Conservation (phyloP, 108 stramenopile genomes). For the Nitzschia sp. region DNA sequence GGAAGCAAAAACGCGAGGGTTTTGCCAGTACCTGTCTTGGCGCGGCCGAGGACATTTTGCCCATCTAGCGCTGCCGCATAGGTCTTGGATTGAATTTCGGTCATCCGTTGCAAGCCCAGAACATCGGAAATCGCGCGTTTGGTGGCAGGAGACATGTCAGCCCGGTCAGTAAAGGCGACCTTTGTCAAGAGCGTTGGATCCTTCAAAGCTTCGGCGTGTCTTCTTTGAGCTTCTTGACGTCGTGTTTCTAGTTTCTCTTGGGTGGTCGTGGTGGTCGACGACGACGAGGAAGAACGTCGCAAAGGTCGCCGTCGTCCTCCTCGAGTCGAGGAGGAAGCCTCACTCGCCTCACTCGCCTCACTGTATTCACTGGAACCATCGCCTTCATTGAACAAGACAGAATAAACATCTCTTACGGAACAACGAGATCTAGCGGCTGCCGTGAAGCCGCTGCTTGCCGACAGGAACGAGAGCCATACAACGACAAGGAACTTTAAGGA, state of each 20-base stretch:
- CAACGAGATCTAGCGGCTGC: too few relatives aligned
- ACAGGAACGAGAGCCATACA: too few relatives aligned
- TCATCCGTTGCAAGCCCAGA: slow-evolving; percentile 67
- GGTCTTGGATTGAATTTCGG: slow-evolving; percentile 81
- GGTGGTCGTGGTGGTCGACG: too few relatives aligned
- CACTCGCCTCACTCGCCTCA: neutral
- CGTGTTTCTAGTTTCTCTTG: neutral
- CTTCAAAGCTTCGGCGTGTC: slow-evolving; percentile 62
- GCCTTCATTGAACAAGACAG: too few relatives aligned
- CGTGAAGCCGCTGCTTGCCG: too few relatives aligned
- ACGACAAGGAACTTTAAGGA: too few relatives aligned
- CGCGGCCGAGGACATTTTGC: slow-evolving; percentile 80
- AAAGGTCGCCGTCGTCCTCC: slow-evolving; percentile 4
- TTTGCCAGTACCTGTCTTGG: slow-evolving; percentile 87
- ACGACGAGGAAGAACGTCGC: neutral
- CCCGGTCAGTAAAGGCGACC: slow-evolving; percentile 47
- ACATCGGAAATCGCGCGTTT: slow-evolving; percentile 36
- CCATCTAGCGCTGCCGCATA: slow-evolving; percentile 61
- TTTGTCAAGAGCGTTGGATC: slow-evolving; percentile 71
- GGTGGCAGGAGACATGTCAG: slow-evolving; percentile 36
- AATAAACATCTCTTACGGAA: too few relatives aligned
- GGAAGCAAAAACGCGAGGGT: slow-evolving; percentile 96
- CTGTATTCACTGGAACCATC: too few relatives aligned
- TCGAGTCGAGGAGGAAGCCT: neutral
- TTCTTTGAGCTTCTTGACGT: slow-evolving; percentile 2